These are phyloP conservation scores for Penicillium sp. DNA, from an alignment of 2,329 filamentous ascomycete species.

Conservation along the genomic window DNA sequence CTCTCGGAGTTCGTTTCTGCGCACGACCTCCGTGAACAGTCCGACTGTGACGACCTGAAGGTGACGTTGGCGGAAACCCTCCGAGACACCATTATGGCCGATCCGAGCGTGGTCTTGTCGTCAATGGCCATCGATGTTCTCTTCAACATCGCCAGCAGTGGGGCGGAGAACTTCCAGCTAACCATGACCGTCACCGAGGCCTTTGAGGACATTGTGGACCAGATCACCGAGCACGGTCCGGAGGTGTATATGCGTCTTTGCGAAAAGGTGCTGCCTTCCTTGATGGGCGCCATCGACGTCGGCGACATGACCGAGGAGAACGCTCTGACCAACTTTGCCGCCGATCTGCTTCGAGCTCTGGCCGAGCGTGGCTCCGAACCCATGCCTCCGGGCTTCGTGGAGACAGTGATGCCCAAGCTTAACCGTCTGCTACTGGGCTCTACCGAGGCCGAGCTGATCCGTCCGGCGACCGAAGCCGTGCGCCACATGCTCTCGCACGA, in stretches of 20 bases:
- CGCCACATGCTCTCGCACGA: slow-evolving; percentile 89
- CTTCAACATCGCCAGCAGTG: slow-evolving; percentile 83
- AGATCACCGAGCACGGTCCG: slow-evolving; percentile 59
- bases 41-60: slow-evolving; percentile 86
- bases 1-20: slow-evolving; percentile 69
- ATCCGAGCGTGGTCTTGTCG: slow-evolving; percentile 68
- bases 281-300: slow-evolving; percentile 85
- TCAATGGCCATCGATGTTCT: slow-evolving; percentile 71
- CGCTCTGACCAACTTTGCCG: slow-evolving; percentile 77
- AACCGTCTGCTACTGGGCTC: slow-evolving; percentile 76
- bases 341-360: slow-evolving; percentile 75
- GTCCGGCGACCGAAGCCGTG: slow-evolving; percentile 77
- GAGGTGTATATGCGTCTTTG: slow-evolving; percentile 75
- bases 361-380: slow-evolving; percentile 79
- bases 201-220: slow-evolving; percentile 79
- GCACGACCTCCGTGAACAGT: slow-evolving; percentile 76
- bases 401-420: slow-evolving; percentile 79
- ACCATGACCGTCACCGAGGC: slow-evolving; percentile 82
- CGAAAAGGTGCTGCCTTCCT: slow-evolving; percentile 76
- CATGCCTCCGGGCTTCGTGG: slow-evolving; percentile 79
- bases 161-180: slow-evolving; percentile 85
- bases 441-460: slow-evolving; percentile 80
- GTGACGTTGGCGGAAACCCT: slow-evolving; percentile 85
- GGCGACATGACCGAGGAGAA: slow-evolving; percentile 75
- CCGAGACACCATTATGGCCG: slow-evolving; percentile 73